Evolutionary conservation across 495 filamentous ascomycete species (phyloP), one percentile per base, ranked within the genome.

Genomic region (Geopyxis carbonaria): DNA sequence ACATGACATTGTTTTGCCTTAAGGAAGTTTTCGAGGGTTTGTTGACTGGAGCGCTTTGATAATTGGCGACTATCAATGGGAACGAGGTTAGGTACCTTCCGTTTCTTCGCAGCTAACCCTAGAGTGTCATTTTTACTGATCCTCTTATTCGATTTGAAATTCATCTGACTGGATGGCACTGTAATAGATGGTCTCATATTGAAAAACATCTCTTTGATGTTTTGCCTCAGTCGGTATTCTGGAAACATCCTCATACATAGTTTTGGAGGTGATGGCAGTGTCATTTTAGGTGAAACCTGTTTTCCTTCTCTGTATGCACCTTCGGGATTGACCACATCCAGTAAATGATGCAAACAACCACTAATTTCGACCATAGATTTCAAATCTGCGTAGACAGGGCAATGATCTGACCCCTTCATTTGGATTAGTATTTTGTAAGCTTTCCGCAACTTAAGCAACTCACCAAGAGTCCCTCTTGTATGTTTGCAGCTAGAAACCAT

Each of bases 391-490:
- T 75, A 95, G 3, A 97, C 87, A 0, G 89, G 89, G 48, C 89
- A 97, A 57, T 97, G 89, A 51, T 97, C 89, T 0, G 89, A 97
- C 8, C 89, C 89, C 69, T 78, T 42, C 25, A 28, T 28, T 7
- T 28, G 7, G 13, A 13, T 33, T 16, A 10, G 9, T 5, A 32
- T 6, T 11, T 19, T 32, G 20, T 22, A 41, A 22, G 6, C 4
- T 36, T 31, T 15, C 38, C 23, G 43, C 38, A 13, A 4, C 11
- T 18, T 15, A 23, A 2, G 19, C 38, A 38, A 46, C 59, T 14
- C 59, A 76, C 74, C 68, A 93, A 73, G 6, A 97, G 62, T 2
- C 87, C 89, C 58, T 94, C 86, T 53, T 94, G 89, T 22, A 95
- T 95, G 48, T 94, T 82, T n/a, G 81, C 72, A 39, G 81, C 78